Base-by-base conservation (phyloP, 2,329 filamentous ascomycete genomes). In the Tolypocladium cylindrosporum region DNA sequence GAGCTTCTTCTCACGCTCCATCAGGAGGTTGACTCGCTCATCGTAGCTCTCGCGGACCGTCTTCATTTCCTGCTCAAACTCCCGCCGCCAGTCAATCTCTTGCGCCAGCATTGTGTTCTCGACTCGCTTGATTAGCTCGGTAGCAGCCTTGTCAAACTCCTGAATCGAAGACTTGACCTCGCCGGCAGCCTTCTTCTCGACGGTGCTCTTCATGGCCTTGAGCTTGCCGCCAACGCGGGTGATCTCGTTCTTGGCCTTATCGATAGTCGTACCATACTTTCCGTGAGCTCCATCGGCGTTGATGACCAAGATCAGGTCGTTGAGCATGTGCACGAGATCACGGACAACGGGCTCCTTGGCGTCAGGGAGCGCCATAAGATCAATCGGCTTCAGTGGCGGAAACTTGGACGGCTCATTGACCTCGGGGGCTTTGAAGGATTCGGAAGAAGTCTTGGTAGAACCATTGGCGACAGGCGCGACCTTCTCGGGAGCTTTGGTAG, bases 261-360 rank as follows among this genome's bases (percentile, higher is more conserved):
- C 78, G 59, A 99, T 86, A 1, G 91, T 87, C 3, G 83, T 81
- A 56, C 84, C 85, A 74, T 94, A 96, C 72, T 88, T 91, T 64
- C 81, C 81, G 61, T 87, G 84, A 58, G 90, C 84, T 61, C 87
- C 84, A 71, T 96, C 93, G 59, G 89, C 89, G 72, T 97, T 96
- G 71, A 97, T 87, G 53, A 95, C 90, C 10, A 90, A 86, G 69
- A 99, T 96, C 66, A 99, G 88, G 72, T 96, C 91, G 75, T 99
- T 99, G 66, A 99, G 82, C 76, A 96, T 93, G 76, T 90, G 93
- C 60, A 96, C 91, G 7, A 99, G 80, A 67, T 97, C 91, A 74
- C 97, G 91, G 27, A 97, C 89, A 41, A 96, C 82, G 36, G 90
- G 89, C 70, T 97, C 93, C 60, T 86, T 84, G 56, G 89, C 90